Percentiles rank a stretch among this genome's conserved stretches.
Conservation (phyloP, 176 grass and related monocot genomes). For the Rhipidocladum racemiflorum region DNA sequence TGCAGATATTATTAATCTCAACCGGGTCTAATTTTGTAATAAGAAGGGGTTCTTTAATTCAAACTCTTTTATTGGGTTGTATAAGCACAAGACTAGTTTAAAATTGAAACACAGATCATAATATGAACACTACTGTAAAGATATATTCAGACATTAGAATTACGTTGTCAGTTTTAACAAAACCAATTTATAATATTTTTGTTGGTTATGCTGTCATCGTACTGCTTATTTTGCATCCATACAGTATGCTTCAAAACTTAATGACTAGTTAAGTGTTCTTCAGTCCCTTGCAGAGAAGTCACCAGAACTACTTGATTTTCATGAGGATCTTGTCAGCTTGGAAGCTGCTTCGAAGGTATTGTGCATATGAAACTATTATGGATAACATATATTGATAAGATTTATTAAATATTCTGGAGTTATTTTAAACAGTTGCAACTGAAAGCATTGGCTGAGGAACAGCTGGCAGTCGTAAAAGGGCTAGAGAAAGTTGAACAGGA, state of each 20-base stretch:
- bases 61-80: background rate
- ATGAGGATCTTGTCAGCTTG: constrained; percentile 75
- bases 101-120: background rate
- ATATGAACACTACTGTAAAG: background rate
- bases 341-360: constrained; percentile 90
- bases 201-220: background rate
- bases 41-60: background rate
- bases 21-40: background rate
- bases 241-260: constrained; percentile 33
- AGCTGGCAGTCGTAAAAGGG: constrained; percentile 80
- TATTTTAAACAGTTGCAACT: constrained; percentile 77
- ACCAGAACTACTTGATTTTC: constrained; percentile 72
- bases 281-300: constrained; percentile 86
- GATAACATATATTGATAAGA: constrained; percentile 11
- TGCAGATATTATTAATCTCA: background rate
- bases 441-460: constrained; percentile 76
- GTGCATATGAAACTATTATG: constrained; percentile 22
- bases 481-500: constrained; percentile 81
- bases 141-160: background rate
- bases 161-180: background rate
- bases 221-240: constrained; percentile 29
- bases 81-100: background rate
- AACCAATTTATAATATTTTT: background rate
- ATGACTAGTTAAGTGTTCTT: constrained; percentile 53
- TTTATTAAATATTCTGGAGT: constrained; percentile 30